These are phyloP conservation scores for Pleurotus platypus DNA, from an alignment of 768 basidiomycete genomes.

Conservation along the genomic window DNA sequence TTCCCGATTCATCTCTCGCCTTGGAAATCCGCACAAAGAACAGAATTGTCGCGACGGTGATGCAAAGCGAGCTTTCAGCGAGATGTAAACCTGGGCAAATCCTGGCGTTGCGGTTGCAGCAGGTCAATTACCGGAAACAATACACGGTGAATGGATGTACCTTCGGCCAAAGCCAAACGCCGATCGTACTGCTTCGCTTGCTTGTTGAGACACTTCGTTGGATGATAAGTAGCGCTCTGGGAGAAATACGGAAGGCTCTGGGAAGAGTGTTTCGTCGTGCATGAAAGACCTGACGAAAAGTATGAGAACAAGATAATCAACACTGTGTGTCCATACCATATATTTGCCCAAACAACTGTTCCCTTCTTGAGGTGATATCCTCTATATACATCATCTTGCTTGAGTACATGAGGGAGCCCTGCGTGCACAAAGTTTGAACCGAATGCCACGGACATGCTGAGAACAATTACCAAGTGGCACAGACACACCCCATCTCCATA, in stretches of 20 bases:
- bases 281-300: slow-evolving; percentile 13
- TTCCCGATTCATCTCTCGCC: not conserved
- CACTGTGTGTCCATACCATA: slow-evolving; percentile 7
- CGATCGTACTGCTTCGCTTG: slow-evolving; percentile 11
- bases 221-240: slow-evolving; percentile 22
- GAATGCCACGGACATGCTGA: not conserved
- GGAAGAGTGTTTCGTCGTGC: slow-evolving; percentile 22
- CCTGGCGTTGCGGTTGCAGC: not conserved
- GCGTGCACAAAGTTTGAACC: not conserved
- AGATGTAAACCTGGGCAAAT: slow-evolving; percentile 14
- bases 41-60: slow-evolving; percentile 13
- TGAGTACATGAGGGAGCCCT: slow-evolving; percentile 6
- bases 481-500: slow-evolving; percentile 5
- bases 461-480: not conserved
- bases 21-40: not conserved
- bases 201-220: not conserved
- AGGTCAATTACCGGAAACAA: not conserved
- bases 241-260: slow-evolving; percentile 22
- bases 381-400: slow-evolving; percentile 9
- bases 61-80: slow-evolving; percentile 12
- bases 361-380: slow-evolving; percentile 18
- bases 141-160: not conserved
- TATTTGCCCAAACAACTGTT: slow-evolving; percentile 14
- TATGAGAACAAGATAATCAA: not conserved
- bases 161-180: slow-evolving; percentile 20